phyloP scores from a whole-genome alignment of 768 basidiomycete genomes.

The Basidioascus undulatus region DNA sequence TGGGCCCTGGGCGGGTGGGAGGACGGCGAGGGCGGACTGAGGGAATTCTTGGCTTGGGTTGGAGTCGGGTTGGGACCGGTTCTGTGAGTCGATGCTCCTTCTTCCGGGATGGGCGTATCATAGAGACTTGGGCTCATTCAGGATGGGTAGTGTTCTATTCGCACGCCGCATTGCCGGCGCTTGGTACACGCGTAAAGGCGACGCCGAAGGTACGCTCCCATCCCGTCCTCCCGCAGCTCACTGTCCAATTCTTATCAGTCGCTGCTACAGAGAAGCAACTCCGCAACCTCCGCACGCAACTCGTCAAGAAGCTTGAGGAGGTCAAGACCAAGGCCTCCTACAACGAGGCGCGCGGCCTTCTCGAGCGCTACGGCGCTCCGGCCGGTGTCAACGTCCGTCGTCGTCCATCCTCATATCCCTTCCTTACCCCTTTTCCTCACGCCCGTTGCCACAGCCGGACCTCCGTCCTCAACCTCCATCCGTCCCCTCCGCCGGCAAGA shows the following conservation, averaged over 20 bases:
- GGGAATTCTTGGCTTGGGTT: slow-evolving; percentile 17
- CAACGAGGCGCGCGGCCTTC: slow-evolving; percentile 60
- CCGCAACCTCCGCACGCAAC: slow-evolving; percentile 41
- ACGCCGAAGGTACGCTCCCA: slow-evolving; percentile 42
- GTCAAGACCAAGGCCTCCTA: slow-evolving; percentile 93
- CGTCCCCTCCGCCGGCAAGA: too few relatives aligned
- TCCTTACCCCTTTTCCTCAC: too few relatives aligned
- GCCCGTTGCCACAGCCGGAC: too few relatives aligned
- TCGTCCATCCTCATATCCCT: too few relatives aligned
- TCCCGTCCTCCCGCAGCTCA: background rate
- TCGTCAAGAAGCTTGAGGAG: slow-evolving; percentile 63
- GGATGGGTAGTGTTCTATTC: slow-evolving; percentile 35
- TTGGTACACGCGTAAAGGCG: slow-evolving; percentile 58
- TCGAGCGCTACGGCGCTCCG: slow-evolving; percentile 62
- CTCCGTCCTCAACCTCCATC: too few relatives aligned
- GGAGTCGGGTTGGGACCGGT: slow-evolving; percentile 52
- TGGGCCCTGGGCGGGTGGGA: slow-evolving; percentile 14
- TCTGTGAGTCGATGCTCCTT: slow-evolving; percentile 27
- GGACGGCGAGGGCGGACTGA: slow-evolving; percentile 24
- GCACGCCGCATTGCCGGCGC: slow-evolving; percentile 55
- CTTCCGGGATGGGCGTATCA: background rate
- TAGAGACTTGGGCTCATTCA: background rate
- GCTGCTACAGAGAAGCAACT: slow-evolving; percentile 45
- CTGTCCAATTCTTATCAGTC: background rate
- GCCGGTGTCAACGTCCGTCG: too few relatives aligned